phyloP scores from a whole-genome alignment of 2,329 filamentous ascomycete species.

The Diaporthe eres region DNA sequence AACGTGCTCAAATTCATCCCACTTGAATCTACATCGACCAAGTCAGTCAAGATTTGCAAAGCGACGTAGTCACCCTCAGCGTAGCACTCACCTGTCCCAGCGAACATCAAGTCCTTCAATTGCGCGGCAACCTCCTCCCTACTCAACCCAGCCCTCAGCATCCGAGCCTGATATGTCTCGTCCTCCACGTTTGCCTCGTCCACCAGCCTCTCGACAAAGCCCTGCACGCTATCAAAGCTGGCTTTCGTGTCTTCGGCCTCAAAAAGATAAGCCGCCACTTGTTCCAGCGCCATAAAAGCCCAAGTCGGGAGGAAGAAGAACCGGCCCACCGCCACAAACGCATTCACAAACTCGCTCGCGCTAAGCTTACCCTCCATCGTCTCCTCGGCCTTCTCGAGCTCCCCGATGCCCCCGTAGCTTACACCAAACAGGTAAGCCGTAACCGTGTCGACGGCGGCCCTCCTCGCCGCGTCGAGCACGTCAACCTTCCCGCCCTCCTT shows the following conservation, averaged over 20 bases:
- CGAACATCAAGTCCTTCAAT: conserved; percentile 68
- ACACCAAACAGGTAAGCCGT: conserved; percentile 66
- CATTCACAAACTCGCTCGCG: conserved; percentile 61
- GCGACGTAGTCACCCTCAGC: background rate
- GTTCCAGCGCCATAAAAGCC: conserved; percentile 56
- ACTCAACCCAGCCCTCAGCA: conserved; percentile 60
- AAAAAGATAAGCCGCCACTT: conserved; percentile 51
- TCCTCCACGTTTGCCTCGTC: conserved; percentile 51
- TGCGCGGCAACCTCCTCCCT: conserved; percentile 62
- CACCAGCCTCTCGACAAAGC: conserved; percentile 49
- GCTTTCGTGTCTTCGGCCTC: conserved; percentile 53
- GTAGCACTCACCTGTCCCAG: conserved; percentile 56
- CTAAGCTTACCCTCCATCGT: background rate
- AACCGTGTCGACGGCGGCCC: conserved; percentile 67
- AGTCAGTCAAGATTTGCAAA: background rate
- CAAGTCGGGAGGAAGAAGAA: conserved; percentile 60
- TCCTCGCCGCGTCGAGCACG: conserved; percentile 63
- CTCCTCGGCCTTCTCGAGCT: background rate
- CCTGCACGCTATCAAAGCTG: conserved; percentile 41
- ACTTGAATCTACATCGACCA: conserved; percentile 56
- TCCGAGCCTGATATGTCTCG: conserved; percentile 62
- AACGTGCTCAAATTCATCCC: conserved; percentile 65
- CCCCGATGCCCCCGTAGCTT: conserved; percentile 54
- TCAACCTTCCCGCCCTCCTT: conserved; percentile 53
- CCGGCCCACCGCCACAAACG: conserved; percentile 66